phyloP scores from a whole-genome alignment of 495 filamentous ascomycete genomes.

The Trichoderma orchidacearum region DNA sequence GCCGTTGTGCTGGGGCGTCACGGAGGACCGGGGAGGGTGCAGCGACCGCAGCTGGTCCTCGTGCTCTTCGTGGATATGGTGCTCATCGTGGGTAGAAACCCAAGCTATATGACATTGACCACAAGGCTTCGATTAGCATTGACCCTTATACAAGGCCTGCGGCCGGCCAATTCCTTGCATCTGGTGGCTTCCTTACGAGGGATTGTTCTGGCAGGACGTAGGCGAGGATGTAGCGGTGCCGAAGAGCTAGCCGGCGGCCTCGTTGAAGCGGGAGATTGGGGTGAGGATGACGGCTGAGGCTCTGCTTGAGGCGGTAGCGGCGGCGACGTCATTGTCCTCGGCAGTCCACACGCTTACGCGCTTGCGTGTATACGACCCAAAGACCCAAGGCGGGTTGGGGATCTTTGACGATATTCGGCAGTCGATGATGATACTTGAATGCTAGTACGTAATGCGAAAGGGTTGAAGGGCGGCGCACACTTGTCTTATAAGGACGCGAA shows the following conservation, averaged over 20 bases:
- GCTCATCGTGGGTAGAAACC: background rate
- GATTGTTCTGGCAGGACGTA: background rate
- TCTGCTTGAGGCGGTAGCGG: background rate
- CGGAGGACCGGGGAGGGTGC: constrained; percentile 31
- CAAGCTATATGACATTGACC: background rate
- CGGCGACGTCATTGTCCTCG: too few relatives aligned
- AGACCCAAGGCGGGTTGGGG: too few relatives aligned
- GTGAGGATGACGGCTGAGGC: background rate
- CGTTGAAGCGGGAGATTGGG: background rate
- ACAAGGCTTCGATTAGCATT: background rate
- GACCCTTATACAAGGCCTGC: background rate
- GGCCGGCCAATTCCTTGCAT: background rate
- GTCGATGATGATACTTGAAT: too few relatives aligned
- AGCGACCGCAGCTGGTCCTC: constrained; percentile 16
- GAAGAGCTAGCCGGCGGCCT: background rate
- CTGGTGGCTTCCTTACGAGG: background rate
- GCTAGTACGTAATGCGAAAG: too few relatives aligned
- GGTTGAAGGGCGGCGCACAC: background rate
- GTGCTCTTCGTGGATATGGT: background rate
- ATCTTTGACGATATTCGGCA: too few relatives aligned
- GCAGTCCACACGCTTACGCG: too few relatives aligned
- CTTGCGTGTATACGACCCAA: too few relatives aligned
- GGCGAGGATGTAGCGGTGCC: background rate
- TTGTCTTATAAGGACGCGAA: background rate
- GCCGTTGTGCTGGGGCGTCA: constrained; percentile 48